Conservation (phyloP, 306 rosid species). For the Prunus salicina region DNA sequence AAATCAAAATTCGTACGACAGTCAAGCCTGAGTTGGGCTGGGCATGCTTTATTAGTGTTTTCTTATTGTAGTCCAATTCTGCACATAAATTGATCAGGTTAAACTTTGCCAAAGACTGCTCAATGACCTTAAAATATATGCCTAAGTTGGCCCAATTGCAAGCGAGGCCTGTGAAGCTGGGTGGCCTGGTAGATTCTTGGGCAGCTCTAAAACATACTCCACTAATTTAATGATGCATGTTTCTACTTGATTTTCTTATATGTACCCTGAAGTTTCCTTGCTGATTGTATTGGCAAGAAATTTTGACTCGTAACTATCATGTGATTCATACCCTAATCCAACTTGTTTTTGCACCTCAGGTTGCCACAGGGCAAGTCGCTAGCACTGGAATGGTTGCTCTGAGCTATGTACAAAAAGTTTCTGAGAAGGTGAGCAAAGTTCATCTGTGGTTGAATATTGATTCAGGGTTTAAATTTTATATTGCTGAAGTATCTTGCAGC, state of each 20-base stretch:
- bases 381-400: constrained; percentile 92
- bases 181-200: background rate
- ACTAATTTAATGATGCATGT: background rate
- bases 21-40: background rate
- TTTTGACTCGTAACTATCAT: background rate
- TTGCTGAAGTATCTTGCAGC: background rate
- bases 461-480: constrained; percentile 2
- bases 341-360: constrained; percentile 39
- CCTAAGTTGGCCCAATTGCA: background rate
- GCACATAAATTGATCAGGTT: background rate
- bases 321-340: background rate
- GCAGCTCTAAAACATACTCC: background rate
- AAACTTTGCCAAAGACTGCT: background rate
- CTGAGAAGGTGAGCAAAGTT: constrained; percentile 75
- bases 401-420: constrained; percentile 94
- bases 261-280: background rate
- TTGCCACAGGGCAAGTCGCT: constrained; percentile 94
- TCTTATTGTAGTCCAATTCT: too few species aligned
- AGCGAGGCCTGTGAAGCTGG: background rate
- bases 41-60: background rate
- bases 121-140: background rate
- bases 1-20: background rate
- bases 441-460: constrained; percentile 1
- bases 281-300: background rate
- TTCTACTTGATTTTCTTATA: background rate